Evolutionary conservation across 495 filamentous ascomycete species (phyloP).

Genomic region (Penicillium macrosclerotiorum): DNA sequence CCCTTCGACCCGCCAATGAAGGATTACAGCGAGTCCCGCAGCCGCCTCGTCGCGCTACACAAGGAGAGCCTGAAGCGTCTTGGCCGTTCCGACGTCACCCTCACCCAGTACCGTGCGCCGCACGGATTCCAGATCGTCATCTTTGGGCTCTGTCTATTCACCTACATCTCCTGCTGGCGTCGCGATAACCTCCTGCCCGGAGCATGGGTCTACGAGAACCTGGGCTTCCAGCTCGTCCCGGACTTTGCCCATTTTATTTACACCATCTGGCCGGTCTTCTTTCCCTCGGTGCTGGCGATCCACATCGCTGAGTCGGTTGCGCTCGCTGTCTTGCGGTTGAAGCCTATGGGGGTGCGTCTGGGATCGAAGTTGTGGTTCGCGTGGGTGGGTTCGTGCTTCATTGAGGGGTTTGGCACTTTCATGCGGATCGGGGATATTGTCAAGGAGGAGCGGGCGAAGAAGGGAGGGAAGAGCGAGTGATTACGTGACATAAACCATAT

Average conservation of each 20-base stretch:
- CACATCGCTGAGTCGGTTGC: slow-evolving; percentile 54
- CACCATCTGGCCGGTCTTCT: slow-evolving; percentile 44
- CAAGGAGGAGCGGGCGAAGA: slow-evolving; percentile 48
- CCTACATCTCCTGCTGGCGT: slow-evolving; percentile 42
- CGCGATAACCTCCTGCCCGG: slow-evolving; percentile 56
- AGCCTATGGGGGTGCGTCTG: slow-evolving; percentile 54
- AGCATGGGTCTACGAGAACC: slow-evolving; percentile 48
- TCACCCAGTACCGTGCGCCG: slow-evolving; percentile 56
- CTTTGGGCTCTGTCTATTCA: slow-evolving; percentile 45
- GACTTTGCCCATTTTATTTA: slow-evolving; percentile 51
- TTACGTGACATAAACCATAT: background rate
- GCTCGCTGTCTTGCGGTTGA: slow-evolving; percentile 50
- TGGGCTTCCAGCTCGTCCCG: slow-evolving; percentile 43
- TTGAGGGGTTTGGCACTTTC: slow-evolving; percentile 59
- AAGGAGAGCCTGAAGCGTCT: slow-evolving; percentile 53
- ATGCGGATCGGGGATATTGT: slow-evolving; percentile 56
- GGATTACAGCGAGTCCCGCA: slow-evolving; percentile 57
- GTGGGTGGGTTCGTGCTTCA: slow-evolving; percentile 56
- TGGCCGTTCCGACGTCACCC: slow-evolving; percentile 51
- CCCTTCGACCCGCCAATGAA: slow-evolving; percentile 63
- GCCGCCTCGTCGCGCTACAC: slow-evolving; percentile 68
- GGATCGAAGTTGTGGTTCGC: slow-evolving; percentile 55
- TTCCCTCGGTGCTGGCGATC: slow-evolving; percentile 44
- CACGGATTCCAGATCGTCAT: slow-evolving; percentile 33
- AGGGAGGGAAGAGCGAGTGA: slow-evolving; percentile 29